These are phyloP conservation scores for Sisymbrium irio DNA, from an alignment of 345 rosid genomes.

Conservation along the genomic window DNA sequence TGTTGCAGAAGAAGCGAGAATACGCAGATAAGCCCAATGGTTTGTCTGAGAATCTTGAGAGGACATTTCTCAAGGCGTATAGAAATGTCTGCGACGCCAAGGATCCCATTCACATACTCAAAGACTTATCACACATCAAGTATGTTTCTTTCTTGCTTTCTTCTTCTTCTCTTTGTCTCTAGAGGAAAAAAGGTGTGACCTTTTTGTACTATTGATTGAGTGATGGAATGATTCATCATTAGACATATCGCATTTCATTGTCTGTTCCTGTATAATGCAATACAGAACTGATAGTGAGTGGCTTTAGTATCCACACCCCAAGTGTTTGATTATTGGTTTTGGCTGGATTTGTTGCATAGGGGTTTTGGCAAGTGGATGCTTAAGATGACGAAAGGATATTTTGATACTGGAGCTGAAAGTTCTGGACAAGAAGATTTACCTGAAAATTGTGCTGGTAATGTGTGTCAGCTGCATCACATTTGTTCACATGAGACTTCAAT, in stretches of 20 bases:
- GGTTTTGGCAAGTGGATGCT: slow-evolving; percentile 93
- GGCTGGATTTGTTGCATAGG: slow-evolving; percentile 46
- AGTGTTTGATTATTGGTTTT: slow-evolving; percentile 18
- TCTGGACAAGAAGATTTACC: slow-evolving; percentile 27
- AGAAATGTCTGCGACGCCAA: slow-evolving; percentile 50
- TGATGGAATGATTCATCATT: no score
- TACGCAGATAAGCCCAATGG: slow-evolving; percentile 65
- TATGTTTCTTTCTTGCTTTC: slow-evolving; percentile 20
- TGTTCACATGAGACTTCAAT: not conserved
- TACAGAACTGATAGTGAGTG: not conserved
- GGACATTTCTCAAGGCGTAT: slow-evolving; percentile 60
- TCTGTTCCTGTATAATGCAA: no score
- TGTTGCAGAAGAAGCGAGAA: slow-evolving; percentile 69
- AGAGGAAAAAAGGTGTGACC: no score
- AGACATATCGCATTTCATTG: no score
- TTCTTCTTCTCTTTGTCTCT: not conserved
- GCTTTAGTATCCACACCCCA: not conserved
- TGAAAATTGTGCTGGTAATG: not conserved
- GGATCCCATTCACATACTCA: slow-evolving; percentile 58
- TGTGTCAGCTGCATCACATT: not conserved
- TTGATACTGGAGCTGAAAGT: slow-evolving; percentile 40
- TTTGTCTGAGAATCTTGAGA: slow-evolving; percentile 58
- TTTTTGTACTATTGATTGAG: no score
- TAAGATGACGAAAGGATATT: slow-evolving; percentile 63
- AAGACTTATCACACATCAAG: slow-evolving; percentile 76